Evolutionary conservation across 1,284 basidiomycete genomes (phyloP).

Genomic region (Xerocomus nothofagi): DNA sequence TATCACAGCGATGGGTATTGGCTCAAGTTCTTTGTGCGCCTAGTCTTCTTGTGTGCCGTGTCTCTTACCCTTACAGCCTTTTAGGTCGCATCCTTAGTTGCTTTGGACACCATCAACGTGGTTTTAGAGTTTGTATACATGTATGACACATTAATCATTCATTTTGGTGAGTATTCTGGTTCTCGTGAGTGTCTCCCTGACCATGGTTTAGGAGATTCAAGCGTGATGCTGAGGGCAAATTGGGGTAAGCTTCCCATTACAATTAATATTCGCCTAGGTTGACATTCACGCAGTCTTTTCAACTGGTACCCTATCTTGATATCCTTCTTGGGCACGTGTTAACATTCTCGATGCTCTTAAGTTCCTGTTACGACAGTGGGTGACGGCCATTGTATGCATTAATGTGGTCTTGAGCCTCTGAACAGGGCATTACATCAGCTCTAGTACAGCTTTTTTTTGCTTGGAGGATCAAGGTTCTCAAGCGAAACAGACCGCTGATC

Average conservation of each 20-base stretch:
- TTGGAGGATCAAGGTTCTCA: conserved; percentile 43
- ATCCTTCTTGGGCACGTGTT: neutral
- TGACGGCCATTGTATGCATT: neutral
- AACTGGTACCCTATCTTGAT: conserved; percentile 13
- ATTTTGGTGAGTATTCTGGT: conserved; percentile 35
- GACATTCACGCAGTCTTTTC: conserved; percentile 20
- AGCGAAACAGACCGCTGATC: conserved; percentile 31
- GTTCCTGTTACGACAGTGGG: conserved; percentile 27
- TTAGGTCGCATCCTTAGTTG: conserved; percentile 38
- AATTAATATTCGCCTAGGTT: neutral
- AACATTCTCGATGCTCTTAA: conserved; percentile 1
- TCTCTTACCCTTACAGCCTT: neutral
- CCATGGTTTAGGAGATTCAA: conserved; percentile 14
- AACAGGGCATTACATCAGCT: conserved; percentile 40
- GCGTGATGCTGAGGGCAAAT: conserved; percentile 14
- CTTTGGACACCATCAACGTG: conserved; percentile 41
- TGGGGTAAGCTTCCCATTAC: conserved; percentile 17
- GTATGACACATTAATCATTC: conserved; percentile 38
- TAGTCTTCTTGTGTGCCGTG: neutral
- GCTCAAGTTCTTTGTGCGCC: conserved; percentile 27
- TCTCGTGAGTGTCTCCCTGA: neutral
- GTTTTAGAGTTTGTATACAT: conserved; percentile 41
- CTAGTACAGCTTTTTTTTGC: conserved; percentile 45
- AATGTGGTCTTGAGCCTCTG: neutral
- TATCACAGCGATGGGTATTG: conserved; percentile 18